Conservation (phyloP, 495 filamentous ascomycete species). For the Talaromyces trachyspermus region DNA sequence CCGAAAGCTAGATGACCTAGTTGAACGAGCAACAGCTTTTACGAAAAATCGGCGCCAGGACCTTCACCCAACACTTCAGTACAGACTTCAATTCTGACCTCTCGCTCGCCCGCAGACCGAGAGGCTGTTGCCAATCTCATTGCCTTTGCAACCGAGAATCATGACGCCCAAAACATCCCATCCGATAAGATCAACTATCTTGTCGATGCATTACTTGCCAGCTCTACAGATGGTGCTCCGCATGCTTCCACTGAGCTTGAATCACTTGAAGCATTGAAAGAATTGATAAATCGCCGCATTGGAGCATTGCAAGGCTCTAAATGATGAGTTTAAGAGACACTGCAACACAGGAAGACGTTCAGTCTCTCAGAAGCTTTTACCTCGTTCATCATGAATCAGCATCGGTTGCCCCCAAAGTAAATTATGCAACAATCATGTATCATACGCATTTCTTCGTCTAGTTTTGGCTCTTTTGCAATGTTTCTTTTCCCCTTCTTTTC, state of each 20-base stretch:
- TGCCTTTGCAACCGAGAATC: constrained; percentile 17
- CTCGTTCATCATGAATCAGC: no score
- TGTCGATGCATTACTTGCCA: constrained; percentile 23
- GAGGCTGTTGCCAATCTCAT: constrained; percentile 25
- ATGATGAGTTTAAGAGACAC: no score
- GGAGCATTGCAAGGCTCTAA: neutral
- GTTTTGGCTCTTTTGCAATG: no score
- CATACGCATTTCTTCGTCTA: no score
- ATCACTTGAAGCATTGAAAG: constrained; percentile 19
- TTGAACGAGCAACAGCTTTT: constrained; percentile 17
- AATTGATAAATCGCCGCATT: constrained; percentile 24
- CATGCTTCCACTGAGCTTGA: constrained; percentile 19
- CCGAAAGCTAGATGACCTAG: constrained; percentile 17
- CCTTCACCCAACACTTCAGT: constrained; percentile 11
- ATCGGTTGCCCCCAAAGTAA: no score
- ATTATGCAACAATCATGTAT: no score
- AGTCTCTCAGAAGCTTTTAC: no score
- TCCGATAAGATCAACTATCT: constrained; percentile 18
- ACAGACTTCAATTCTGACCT: constrained; percentile 18
- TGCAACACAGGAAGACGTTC: no score
- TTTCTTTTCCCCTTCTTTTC: no score
- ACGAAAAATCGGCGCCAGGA: constrained; percentile 6
- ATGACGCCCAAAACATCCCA: constrained; percentile 1
- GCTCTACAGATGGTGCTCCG: constrained; percentile 15
- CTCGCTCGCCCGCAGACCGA: constrained; percentile 21